phyloP scores from a whole-genome alignment of 2,329 filamentous ascomycete species.

The Pseudogymnoascus sp. region DNA sequence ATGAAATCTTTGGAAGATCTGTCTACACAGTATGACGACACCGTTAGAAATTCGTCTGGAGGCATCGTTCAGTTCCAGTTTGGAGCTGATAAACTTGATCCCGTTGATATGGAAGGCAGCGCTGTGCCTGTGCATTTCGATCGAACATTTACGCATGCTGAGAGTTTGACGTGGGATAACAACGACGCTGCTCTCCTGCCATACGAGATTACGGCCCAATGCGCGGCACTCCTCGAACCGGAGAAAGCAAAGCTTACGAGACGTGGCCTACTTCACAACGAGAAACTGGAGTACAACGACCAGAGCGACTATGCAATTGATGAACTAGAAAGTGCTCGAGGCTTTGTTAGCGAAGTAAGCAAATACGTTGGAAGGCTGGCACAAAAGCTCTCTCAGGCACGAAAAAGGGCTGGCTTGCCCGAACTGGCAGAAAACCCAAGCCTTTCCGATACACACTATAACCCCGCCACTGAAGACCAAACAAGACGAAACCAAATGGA shows the following conservation, averaged over 20 bases:
- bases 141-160: conserved; percentile 77
- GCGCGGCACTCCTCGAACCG: conserved; percentile 58
- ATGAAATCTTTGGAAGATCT: conserved; percentile 98
- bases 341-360: conserved; percentile 73
- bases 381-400: conserved; percentile 50
- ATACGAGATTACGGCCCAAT: conserved; percentile 63
- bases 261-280: conserved; percentile 54
- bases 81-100: conserved; percentile 90
- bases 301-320: conserved; percentile 62
- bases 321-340: conserved; percentile 73
- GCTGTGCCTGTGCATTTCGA: conserved; percentile 89
- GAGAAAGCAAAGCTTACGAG: conserved; percentile 60
- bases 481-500: conserved; percentile 40
- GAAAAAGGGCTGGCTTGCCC: conserved; percentile 44
- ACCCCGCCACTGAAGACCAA: conserved; percentile 26
- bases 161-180: conserved; percentile 74
- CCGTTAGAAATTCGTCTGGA: conserved; percentile 82
- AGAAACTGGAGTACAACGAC: conserved; percentile 63
- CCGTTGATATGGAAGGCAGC: conserved; percentile 94
- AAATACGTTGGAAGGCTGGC: conserved; percentile 62
- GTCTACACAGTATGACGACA: conserved; percentile 88
- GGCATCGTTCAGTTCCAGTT: conserved; percentile 96
- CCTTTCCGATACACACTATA: conserved; percentile 23
- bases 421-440: conserved; percentile 35
- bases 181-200: conserved; percentile 66